Evolutionary conservation across 2,329 filamentous ascomycete genomes (phyloP).

Genomic region (Alternaria triticimaculans): DNA sequence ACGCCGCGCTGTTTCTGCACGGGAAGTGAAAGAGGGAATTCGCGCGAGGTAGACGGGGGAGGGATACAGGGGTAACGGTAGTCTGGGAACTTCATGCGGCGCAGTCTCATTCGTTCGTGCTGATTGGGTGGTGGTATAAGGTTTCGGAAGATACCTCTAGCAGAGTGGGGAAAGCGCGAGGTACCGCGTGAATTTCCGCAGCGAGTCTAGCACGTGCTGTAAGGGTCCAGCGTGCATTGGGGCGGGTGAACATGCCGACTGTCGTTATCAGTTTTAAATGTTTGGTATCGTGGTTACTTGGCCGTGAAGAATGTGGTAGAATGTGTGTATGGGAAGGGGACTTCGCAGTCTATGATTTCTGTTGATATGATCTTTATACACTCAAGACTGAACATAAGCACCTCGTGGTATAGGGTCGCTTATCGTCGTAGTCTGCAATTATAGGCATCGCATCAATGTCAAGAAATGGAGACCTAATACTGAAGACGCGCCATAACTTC

Average conservation of each 20-base stretch:
- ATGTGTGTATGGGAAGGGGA: neutral
- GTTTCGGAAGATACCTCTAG: slow-evolving; percentile 29
- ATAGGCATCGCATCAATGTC: neutral
- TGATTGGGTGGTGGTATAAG: slow-evolving; percentile 46
- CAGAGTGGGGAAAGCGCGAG: neutral
- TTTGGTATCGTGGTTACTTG: neutral
- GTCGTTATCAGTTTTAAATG: accelerated
- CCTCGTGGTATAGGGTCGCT: neutral
- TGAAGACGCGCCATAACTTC: accelerated
- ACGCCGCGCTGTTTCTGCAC: neutral
- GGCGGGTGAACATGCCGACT: neutral
- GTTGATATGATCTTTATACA: neutral
- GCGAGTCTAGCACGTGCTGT: neutral
- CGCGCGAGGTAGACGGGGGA: slow-evolving; percentile 6
- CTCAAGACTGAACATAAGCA: neutral
- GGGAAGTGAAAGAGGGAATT: slow-evolving; percentile 23
- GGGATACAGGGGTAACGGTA: neutral
- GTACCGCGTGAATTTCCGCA: neutral
- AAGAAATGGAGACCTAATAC: neutral
- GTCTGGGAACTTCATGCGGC: neutral
- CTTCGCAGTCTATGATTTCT: neutral
- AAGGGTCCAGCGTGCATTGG: neutral
- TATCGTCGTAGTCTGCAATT: neutral
- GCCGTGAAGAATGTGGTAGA: neutral
- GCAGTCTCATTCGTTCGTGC: slow-evolving; percentile 20